Conservation (phyloP, 371 early-diverging fungal genomes). For the Mucor racemosus region DNA sequence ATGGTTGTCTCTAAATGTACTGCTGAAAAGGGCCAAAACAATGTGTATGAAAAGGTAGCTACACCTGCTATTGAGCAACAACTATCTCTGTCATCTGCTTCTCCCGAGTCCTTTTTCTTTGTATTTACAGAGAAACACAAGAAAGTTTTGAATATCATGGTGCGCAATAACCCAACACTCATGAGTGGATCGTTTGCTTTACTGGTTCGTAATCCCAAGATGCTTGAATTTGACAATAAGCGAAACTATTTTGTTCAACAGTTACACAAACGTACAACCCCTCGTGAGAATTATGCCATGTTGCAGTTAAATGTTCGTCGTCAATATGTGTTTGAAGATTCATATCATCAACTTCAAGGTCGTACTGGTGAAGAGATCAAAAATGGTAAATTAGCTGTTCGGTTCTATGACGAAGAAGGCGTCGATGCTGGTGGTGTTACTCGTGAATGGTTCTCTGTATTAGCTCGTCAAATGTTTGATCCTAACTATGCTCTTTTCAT, state of each 20-base stretch:
- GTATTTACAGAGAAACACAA: constrained; percentile 93
- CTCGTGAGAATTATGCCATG: constrained; percentile 70
- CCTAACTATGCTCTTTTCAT: constrained; percentile 98
- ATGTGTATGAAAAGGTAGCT: constrained; percentile 32
- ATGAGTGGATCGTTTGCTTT: constrained; percentile 97
- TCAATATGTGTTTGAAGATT: constrained; percentile 95
- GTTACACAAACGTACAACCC: constrained; percentile 76
- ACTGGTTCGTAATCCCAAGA: constrained; percentile 93
- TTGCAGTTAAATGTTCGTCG: constrained; percentile 92
- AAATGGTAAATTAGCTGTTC: constrained; percentile 93
- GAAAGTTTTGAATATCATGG: constrained; percentile 95
- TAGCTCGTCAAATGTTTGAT: constrained; percentile 98
- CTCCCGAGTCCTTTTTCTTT: constrained; percentile 77
- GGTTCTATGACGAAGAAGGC: constrained; percentile 97
- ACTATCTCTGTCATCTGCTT: background rate
- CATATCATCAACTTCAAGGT: constrained; percentile 91
- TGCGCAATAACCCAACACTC: constrained; percentile 93
- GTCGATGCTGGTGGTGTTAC: constrained; percentile 99
- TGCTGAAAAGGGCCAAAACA: constrained; percentile 39
- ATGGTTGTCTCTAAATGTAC: constrained; percentile 92
- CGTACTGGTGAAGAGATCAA: constrained; percentile 90
- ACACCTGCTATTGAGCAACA: constrained; percentile 25
- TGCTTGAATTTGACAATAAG: constrained; percentile 98
- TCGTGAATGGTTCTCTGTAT: constrained; percentile 97
- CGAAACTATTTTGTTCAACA: constrained; percentile 95